Base-by-base conservation (phyloP, 2,329 filamentous ascomycete species). In the Aspergillus novofumigatus region DNA sequence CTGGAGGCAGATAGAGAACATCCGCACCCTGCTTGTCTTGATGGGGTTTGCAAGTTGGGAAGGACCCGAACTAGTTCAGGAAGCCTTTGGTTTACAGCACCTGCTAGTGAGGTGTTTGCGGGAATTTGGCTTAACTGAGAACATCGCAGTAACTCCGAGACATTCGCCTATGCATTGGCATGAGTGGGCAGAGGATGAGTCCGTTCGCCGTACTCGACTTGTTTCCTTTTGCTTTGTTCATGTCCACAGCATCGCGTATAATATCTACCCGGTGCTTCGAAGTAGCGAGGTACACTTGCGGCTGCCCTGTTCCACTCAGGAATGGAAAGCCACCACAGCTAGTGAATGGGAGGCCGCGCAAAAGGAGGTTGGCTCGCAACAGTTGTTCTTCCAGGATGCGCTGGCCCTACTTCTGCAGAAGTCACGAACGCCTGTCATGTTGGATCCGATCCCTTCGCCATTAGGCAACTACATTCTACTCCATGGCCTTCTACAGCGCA, bases 391-490 rank as follows among this genome's bases (percentile, higher is more conserved):
- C 52, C 70, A 73, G 42, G 69, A 71, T 49, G 71, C 72, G 3
- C 59, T 74, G 53, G 61, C 66, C 20, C 58, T 71, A 29, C 59
- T 72, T 14, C 59, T 72, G n/a, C 69, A 71, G 50, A 67, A 67
- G 41, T 65, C 68, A 21, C 66, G 63, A 44, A 63, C 60, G 14
- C 55, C 62, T 17, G 56, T 69, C 50, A 59, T 69, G 42, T 56
- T 73, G n/a, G 62, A 67, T 32, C 69, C 69, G 3, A 71, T 71
- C 26, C 69, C 70, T 8, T 62, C 72, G 7, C 84, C 85, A 0
- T 72, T 89, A 6, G 88, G 87, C 0, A 88, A 88, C 64, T 90
- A 91, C 62, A 82, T 89, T 7, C 77, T 91, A 35, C 87, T 91
- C 3, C 87, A 90, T 65, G 87, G 86, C 3, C 70, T 91, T 25